phyloP scores from a whole-genome alignment of 768 basidiomycete genomes.

The Atractiella rhizophila region DNA sequence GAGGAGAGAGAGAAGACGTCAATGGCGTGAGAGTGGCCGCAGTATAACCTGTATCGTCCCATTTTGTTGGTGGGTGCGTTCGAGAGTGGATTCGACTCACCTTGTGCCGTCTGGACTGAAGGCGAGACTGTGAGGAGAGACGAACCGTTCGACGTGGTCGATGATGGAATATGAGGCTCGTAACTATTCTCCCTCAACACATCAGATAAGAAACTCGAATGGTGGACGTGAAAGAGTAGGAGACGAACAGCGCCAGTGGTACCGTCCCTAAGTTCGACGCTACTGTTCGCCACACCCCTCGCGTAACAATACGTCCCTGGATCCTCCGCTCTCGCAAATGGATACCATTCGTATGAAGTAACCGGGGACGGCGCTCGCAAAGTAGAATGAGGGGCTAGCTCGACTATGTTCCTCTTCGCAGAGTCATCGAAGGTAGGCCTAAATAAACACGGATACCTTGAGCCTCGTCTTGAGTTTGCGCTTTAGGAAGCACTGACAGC shows the following conservation, averaged over 20 bases:
- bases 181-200: slow-evolving; percentile 30
- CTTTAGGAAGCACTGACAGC: slow-evolving; percentile 31
- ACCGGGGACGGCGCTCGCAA: slow-evolving; percentile 2
- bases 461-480: no score
- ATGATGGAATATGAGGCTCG: slow-evolving; percentile 77
- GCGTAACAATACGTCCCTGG: slow-evolving; percentile 56
- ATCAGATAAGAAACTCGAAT: slow-evolving; percentile 3
- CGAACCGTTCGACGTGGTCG: slow-evolving; percentile 72
- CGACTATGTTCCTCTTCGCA: neutral
- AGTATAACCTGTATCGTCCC: slow-evolving; percentile 37
- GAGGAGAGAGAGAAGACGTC: slow-evolving; percentile 52
- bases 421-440: neutral
- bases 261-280: slow-evolving; percentile 63
- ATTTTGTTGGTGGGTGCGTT: neutral
- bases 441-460: no score
- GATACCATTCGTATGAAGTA: slow-evolving; percentile 39
- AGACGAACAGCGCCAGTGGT: slow-evolving; percentile 37
- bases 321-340: slow-evolving; percentile 35
- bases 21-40: slow-evolving; percentile 62
- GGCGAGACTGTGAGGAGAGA: slow-evolving; percentile 59
- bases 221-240: neutral
- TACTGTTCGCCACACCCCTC: slow-evolving; percentile 56
- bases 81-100: slow-evolving; percentile 28
- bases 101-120: slow-evolving; percentile 45
- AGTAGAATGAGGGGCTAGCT: neutral